Evolutionary conservation across 2,329 filamentous ascomycete species (phyloP).

Genomic region (Penicillium palitans): DNA sequence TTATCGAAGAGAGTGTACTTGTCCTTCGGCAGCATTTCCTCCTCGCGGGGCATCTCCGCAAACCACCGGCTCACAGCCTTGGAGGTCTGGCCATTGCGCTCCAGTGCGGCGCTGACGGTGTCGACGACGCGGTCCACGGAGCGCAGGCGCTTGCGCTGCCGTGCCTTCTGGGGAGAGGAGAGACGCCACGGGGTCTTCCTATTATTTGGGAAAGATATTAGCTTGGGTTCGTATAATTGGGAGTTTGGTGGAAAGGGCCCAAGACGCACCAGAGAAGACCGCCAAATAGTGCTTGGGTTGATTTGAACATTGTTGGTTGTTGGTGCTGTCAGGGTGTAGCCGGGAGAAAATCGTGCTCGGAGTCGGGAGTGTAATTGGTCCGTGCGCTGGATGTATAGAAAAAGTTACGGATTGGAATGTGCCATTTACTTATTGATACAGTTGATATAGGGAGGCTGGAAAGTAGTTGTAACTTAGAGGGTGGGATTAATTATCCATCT

Average conservation of each 20-base stretch:
- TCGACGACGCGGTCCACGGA: slow-evolving; percentile 85
- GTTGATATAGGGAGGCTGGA: not conserved
- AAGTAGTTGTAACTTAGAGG: not conserved
- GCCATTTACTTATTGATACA: not conserved
- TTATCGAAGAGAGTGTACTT: slow-evolving; percentile 98
- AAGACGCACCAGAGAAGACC: slow-evolving; percentile 74
- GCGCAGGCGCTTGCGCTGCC: slow-evolving; percentile 78
- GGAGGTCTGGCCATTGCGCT: slow-evolving; percentile 66
- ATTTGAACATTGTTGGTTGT: slow-evolving; percentile 70
- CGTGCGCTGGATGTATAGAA: slow-evolving; percentile 16
- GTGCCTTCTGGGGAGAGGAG: slow-evolving; percentile 84
- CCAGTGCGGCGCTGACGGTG: slow-evolving; percentile 75
- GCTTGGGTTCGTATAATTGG: slow-evolving; percentile 6
- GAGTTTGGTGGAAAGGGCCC: not conserved
- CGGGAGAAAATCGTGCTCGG: slow-evolving; percentile 27
- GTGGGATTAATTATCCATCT: too few relatives aligned
- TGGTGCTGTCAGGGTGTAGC: slow-evolving; percentile 15
- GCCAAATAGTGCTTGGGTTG: slow-evolving; percentile 72
- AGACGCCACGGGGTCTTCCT: slow-evolving; percentile 98
- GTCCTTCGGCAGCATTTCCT: slow-evolving; percentile 92
- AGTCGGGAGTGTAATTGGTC: slow-evolving; percentile 26
- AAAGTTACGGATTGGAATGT: not conserved
- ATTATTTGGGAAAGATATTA: slow-evolving; percentile 30
- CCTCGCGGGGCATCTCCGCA: slow-evolving; percentile 90
- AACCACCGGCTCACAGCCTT: slow-evolving; percentile 89